A percentile compares a stretch with the other conserved stretches of the same genome.
Conservation (phyloP, 345 rosid species). For the Ceriops decandra region DNA sequence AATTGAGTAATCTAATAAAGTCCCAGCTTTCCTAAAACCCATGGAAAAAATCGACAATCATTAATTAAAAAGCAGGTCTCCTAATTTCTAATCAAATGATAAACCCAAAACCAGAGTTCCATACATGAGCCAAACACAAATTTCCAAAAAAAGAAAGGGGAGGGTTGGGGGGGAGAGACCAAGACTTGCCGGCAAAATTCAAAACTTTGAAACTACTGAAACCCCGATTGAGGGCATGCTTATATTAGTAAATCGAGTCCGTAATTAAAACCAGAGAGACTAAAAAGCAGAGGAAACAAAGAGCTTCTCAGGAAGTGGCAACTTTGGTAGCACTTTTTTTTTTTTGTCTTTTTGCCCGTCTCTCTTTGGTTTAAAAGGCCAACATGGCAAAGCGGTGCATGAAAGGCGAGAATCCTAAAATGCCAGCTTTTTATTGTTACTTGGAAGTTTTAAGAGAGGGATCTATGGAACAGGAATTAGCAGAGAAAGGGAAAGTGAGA, state of each 20-base stretch:
- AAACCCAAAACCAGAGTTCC: slow-evolving; percentile 29
- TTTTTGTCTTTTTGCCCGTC: background rate
- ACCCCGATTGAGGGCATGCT: background rate
- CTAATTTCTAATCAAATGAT: slow-evolving; percentile 5
- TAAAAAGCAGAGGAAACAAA: slow-evolving; percentile 14
- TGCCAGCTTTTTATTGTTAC: slow-evolving; percentile 7
- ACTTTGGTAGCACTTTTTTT: slow-evolving; percentile 16
- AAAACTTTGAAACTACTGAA: slow-evolving; percentile 15
- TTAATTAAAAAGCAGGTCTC: slow-evolving; percentile 32
- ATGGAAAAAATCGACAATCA: slow-evolving; percentile 41
- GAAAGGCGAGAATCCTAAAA: slow-evolving; percentile 6
- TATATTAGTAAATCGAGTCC: slow-evolving; percentile 2
- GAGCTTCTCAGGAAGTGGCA: slow-evolving; percentile 16
- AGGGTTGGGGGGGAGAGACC: background rate
- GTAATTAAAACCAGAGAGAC: background rate
- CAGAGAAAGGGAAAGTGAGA: slow-evolving; percentile 4
- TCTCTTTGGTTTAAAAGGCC: slow-evolving; percentile 9
- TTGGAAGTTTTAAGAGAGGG: background rate
- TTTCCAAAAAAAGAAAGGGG: slow-evolving; percentile 3
- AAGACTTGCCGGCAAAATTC: slow-evolving; percentile 12
- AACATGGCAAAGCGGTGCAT: slow-evolving; percentile 7
- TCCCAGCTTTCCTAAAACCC: slow-evolving; percentile 41
- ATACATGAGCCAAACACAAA: slow-evolving; percentile 9
- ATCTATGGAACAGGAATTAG: slow-evolving; percentile 19
- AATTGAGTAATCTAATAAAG: slow-evolving; percentile 54